Evolutionary conservation across 441 rosid species (phyloP), one percentile per base, ranked within the genome.

Genomic region (Erodium moschatum): DNA sequence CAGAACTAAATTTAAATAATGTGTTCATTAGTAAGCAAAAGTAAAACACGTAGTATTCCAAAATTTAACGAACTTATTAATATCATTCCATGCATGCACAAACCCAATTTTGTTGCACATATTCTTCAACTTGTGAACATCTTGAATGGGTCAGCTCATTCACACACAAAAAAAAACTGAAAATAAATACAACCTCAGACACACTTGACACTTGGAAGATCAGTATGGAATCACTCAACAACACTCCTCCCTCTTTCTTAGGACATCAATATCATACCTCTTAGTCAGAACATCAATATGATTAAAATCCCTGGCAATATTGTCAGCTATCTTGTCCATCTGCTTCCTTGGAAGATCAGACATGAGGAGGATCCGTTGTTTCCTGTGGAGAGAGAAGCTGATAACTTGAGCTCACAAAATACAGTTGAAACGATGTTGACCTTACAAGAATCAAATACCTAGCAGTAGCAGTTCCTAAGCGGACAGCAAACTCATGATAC

Each of bases 301-400:
- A 76, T 74, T 80, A 69, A 89, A 87, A 81, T 93, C 98, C 80
- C 78, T 93, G 75, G 89, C 80, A 56, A 85, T 75, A 73, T 72
- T 81, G 67, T 93, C 98, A 74, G 93, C 92, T 46, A 89, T 67
- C 85, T 80, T 87, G 77, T 93, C 96, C 75, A 91, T 89, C 80
- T 93, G 96, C 82, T 89, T 93, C 85, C 98, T 83, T 20, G 98
- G 98, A 77, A 88, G 85, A 81, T 93, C 98, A 70, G 96, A 85
- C 96, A 93, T 81, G 69, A 93, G 90, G 82, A 93, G 92, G 81
- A 93, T 88, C 80, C 93, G 86, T 81, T 93, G 98, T 85, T 78
- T 85, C 93, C 97, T 93, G 73, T 66, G 74, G 44, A 61, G 33
- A 24, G 65, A 29, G 31, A 24, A 5, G 11, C 65, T 70, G 8